Conservation (phyloP, 2,329 filamentous ascomycete genomes). For the Seiridium cupressi region DNA sequence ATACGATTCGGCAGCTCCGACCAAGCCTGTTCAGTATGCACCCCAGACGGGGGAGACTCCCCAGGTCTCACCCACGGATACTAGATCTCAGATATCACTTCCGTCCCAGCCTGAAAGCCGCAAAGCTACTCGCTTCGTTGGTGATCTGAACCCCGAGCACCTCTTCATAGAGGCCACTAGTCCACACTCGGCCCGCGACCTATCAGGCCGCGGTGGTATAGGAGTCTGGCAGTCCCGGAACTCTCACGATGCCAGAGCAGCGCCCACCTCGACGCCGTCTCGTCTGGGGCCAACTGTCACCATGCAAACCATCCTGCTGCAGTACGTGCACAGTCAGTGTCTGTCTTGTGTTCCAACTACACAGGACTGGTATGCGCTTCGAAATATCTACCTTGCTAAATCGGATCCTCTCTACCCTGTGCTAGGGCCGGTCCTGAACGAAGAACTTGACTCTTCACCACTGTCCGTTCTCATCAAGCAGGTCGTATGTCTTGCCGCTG, state of each 20-base stretch:
- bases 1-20: constrained; percentile 3
- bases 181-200: constrained; percentile 31
- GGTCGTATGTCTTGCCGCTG: constrained; percentile 53
- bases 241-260: not conserved
- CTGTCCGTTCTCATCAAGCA: constrained; percentile 47
- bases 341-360: constrained; percentile 46
- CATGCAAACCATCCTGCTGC: constrained; percentile 28
- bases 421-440: constrained; percentile 32
- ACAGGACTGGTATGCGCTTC: constrained; percentile 43
- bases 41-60: not conserved
- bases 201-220: constrained; percentile 49
- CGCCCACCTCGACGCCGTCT: not conserved
- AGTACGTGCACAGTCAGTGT: constrained; percentile 44
- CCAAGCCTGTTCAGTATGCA: not conserved
- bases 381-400: constrained; percentile 46
- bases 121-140: constrained; percentile 48
- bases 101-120: constrained; percentile 22
- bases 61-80: not conserved
- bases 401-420: constrained; percentile 56
- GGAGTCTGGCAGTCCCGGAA: constrained; percentile 51
- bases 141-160: constrained; percentile 59
- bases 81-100: not conserved
- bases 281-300: constrained; percentile 18
- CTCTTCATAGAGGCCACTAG: constrained; percentile 56
- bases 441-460: constrained; percentile 24